Conservation (phyloP, 352 stramenopile genomes). For the Phytophthora syringae region DNA sequence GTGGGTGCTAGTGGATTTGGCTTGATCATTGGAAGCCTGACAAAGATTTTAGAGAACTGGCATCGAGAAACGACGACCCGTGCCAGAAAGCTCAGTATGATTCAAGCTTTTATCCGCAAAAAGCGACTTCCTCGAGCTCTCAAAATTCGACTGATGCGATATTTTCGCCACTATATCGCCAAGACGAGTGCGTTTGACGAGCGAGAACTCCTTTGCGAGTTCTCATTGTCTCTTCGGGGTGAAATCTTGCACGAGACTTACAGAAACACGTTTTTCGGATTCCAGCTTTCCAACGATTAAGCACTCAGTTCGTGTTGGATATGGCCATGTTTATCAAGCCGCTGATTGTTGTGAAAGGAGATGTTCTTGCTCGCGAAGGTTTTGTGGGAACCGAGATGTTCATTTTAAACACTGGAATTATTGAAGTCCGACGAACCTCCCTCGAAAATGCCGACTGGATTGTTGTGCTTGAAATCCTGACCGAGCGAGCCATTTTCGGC, state of each 20-base stretch:
- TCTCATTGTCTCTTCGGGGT: constrained; percentile 75
- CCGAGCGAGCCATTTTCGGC: constrained; percentile 70
- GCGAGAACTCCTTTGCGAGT: constrained; percentile 74
- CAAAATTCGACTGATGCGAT: constrained; percentile 61
- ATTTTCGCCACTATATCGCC: constrained; percentile 85
- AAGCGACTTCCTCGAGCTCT: constrained; percentile 62
- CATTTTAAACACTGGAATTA: constrained; percentile 77
- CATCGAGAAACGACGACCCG: constrained; percentile 65
- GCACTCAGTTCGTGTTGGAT: constrained; percentile 82
- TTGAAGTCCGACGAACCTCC: constrained; percentile 70
- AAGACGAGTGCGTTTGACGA: constrained; percentile 82
- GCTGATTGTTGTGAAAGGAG: constrained; percentile 69
- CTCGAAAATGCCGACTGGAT: constrained; percentile 62
- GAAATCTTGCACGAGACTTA: constrained; percentile 84
- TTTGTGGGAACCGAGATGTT: constrained; percentile 85
- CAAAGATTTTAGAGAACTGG: constrained; percentile 84
- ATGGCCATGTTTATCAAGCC: constrained; percentile 90
- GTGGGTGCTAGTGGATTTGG: constrained; percentile 81
- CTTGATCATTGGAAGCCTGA: constrained; percentile 87
- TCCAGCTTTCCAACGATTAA: constrained; percentile 70
- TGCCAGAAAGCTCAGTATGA: constrained; percentile 64
- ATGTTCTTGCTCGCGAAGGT: constrained; percentile 66
- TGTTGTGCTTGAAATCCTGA: constrained; percentile 80
- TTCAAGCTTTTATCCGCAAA: constrained; percentile 71
- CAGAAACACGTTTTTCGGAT: constrained; percentile 77